A percentile compares a stretch with the other conserved stretches of the same genome.
These are phyloP conservation scores for Malus fusca DNA, from an alignment of 306 rosid species.

Conservation along the genomic window DNA sequence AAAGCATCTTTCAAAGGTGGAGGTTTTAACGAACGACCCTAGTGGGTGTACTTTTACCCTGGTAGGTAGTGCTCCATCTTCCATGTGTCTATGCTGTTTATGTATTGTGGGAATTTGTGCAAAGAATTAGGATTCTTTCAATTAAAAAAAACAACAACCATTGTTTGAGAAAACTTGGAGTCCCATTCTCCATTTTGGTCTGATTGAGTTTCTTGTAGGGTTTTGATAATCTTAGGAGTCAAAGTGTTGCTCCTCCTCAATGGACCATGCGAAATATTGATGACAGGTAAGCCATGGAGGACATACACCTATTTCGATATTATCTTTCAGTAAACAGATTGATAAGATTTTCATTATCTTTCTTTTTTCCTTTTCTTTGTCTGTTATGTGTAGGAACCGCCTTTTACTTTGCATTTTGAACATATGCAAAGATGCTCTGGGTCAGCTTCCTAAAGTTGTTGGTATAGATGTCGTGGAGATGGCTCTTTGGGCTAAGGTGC, in stretches of 20 bases:
- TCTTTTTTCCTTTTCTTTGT: background rate
- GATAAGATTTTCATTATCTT: conserved; percentile 6
- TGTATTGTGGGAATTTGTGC: background rate
- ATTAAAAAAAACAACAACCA: conserved; percentile 19
- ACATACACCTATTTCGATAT: background rate
- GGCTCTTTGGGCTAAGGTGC: conserved; percentile 99
- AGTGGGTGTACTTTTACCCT: conserved; percentile 87
- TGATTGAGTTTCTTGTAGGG: conserved; percentile 51
- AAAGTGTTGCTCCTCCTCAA: conserved; percentile 85
- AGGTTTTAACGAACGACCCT: conserved; percentile 74
- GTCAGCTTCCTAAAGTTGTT: conserved; percentile 89
- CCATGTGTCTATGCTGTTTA: conserved; percentile 5
- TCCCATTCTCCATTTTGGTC: background rate
- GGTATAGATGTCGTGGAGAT: conserved; percentile 97
- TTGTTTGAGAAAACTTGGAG: background rate
- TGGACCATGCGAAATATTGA: conserved; percentile 96
- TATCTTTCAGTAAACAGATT: conserved; percentile 3
- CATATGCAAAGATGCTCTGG: conserved; percentile 72
- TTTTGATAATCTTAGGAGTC: conserved; percentile 87
- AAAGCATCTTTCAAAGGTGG: conserved; percentile 92
- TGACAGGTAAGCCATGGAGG: conserved; percentile 55
- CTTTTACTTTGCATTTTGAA: conserved; percentile 64
- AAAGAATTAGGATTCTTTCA: background rate
- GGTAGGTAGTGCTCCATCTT: conserved; percentile 68
- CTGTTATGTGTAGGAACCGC: conserved; percentile 61